Percentiles rank a stretch among this genome's conserved stretches.
phyloP scores from a whole-genome alignment of 2,329 filamentous ascomycete species.

The Exutisphaerella laricina region DNA sequence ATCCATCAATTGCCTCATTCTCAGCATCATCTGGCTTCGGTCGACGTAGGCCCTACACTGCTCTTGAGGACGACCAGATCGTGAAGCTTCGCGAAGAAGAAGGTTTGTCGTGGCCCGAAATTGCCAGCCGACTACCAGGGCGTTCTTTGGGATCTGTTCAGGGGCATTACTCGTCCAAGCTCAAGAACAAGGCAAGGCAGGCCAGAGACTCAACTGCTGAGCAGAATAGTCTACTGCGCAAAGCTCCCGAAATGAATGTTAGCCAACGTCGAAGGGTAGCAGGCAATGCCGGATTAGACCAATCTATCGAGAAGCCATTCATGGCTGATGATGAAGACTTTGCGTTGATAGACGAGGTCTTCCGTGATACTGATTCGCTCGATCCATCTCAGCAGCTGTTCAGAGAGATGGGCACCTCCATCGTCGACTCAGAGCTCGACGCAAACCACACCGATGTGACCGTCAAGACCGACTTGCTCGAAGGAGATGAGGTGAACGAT shows the following conservation, averaged over 20 bases:
- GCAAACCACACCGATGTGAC: background rate
- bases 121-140: slow-evolving; percentile 6
- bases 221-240: slow-evolving; percentile 12
- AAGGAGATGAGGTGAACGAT: background rate
- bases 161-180: slow-evolving; percentile 7
- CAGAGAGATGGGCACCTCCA: slow-evolving; percentile 3
- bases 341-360: background rate
- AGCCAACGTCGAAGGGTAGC: background rate
- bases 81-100: slow-evolving; percentile 1
- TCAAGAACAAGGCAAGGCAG: background rate
- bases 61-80: slow-evolving; percentile 4
- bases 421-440: background rate
- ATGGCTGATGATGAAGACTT: background rate
- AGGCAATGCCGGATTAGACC: background rate
- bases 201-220: no score
- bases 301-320: background rate
- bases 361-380: background rate
- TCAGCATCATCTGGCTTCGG: no score
- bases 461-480: no score
- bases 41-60: no score
- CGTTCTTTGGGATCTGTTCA: slow-evolving; percentile 8
- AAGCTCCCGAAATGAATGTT: slow-evolving; percentile 14
- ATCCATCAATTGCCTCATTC: no score
- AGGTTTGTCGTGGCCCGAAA: slow-evolving; percentile 6
- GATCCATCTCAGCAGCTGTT: slow-evolving; percentile 5